A percentile compares a stretch with the other conserved stretches of the same genome.
phyloP scores from a whole-genome alignment of 371 early-diverging fungal species.

The Circinella umbellata region DNA sequence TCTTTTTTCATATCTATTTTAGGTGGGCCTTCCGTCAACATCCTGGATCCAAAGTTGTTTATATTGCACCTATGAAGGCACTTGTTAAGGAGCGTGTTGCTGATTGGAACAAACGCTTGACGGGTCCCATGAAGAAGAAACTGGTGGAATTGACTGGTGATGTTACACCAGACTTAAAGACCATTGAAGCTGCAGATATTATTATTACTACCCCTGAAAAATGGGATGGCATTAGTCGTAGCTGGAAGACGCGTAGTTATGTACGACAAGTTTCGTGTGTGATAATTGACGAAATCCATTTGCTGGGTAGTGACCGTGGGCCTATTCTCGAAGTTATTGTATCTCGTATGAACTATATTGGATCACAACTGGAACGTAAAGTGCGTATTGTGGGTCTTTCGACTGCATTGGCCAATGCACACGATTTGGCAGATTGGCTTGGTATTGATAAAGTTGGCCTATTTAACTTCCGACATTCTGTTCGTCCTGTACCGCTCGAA shows the following conservation, averaged over 20 bases:
- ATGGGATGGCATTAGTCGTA: constrained; percentile 97
- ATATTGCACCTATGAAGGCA: constrained; percentile 99
- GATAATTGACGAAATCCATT: constrained; percentile 99
- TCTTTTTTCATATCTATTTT: background rate
- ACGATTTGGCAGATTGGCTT: constrained; percentile 96
- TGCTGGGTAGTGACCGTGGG: constrained; percentile 97
- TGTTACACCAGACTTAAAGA: constrained; percentile 88
- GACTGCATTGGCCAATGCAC: constrained; percentile 98
- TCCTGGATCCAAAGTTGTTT: constrained; percentile 92
- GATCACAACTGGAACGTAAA: constrained; percentile 66
- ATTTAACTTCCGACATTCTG: constrained; percentile 95
- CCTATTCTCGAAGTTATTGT: constrained; percentile 98
- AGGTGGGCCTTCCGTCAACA: constrained; percentile 82
- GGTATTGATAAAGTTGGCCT: constrained; percentile 82
- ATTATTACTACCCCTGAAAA: constrained; percentile 99
- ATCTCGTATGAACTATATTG: constrained; percentile 95
- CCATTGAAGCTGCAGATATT: constrained; percentile 90
- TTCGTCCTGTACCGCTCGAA: constrained; percentile 95
- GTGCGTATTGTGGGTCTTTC: constrained; percentile 97
- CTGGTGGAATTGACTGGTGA: constrained; percentile 98
- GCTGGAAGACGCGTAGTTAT: constrained; percentile 87
- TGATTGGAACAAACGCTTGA: constrained; percentile 89
- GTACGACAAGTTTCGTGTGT: constrained; percentile 86
- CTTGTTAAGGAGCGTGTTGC: constrained; percentile 95
- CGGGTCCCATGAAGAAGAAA: constrained; percentile 74